These are phyloP conservation scores for Luzula sylvatica DNA, from an alignment of 176 grass and related monocot genomes.

Conservation along the genomic window DNA sequence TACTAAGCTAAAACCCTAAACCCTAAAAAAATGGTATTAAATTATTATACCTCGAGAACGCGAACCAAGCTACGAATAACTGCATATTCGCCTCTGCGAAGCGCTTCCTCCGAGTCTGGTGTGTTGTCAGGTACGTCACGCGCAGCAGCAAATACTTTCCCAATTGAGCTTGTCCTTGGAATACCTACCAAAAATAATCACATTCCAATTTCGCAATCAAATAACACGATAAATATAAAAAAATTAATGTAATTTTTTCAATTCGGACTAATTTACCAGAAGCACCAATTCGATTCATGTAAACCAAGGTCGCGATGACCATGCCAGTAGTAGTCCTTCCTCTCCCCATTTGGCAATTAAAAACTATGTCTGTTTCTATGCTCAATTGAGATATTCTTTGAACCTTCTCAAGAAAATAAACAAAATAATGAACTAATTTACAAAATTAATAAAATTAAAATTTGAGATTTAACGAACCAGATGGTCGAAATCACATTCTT, in stretches of 20 bases:
- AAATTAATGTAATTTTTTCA: neutral
- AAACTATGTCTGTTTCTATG: conserved; percentile 90
- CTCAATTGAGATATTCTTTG: conserved; percentile 65
- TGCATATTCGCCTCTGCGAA: conserved; percentile 80
- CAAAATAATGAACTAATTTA: conserved; percentile 1
- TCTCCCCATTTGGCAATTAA: conserved; percentile 99
- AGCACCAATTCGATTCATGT: conserved; percentile 80
- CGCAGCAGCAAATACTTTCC: conserved; percentile 78
- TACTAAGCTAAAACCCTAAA: conserved; percentile 5
- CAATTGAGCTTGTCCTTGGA: conserved; percentile 71
- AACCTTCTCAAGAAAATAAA: conserved; percentile 51
- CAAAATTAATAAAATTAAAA: conserved; percentile 7
- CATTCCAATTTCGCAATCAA: conserved; percentile 1
- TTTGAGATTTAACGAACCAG: conserved; percentile 48
- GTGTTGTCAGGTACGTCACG: conserved; percentile 60
- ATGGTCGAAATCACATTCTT: conserved; percentile 98
- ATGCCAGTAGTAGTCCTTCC: conserved; percentile 96
- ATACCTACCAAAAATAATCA: conserved; percentile 48
- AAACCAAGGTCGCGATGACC: conserved; percentile 97
- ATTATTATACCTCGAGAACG: conserved; percentile 83
- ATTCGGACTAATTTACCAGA: conserved; percentile 44
- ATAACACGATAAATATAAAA: neutral
- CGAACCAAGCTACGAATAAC: conserved; percentile 95
- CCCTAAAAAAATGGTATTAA: conserved; percentile 7
- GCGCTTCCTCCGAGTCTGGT: conserved; percentile 83